A percentile compares a stretch with the other conserved stretches of the same genome.
Evolutionary conservation across 2,329 filamentous ascomycete genomes (phyloP).

Genomic region (Fusarium sp.): DNA sequence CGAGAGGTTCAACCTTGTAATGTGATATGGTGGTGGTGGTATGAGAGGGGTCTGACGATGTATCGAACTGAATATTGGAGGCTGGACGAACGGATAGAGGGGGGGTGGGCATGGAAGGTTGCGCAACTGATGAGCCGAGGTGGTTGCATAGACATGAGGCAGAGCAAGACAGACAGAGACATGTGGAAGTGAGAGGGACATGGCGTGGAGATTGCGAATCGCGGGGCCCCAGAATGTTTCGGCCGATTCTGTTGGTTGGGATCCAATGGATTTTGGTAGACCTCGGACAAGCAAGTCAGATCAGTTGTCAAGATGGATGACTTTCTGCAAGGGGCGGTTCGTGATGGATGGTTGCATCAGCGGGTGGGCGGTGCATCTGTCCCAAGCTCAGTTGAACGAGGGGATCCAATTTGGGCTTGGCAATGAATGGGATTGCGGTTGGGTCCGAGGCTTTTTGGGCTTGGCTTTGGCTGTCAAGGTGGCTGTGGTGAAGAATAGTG

Average conservation of each 20-base stretch:
- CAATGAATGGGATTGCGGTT: background rate
- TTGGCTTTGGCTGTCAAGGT: background rate
- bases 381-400: background rate
- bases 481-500: background rate
- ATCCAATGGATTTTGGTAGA: background rate
- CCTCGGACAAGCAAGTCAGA: background rate
- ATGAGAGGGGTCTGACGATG: background rate
- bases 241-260: constrained; percentile 22
- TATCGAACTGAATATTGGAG: background rate
- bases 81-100: background rate
- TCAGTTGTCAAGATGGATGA: background rate
- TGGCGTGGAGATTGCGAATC: constrained; percentile 30
- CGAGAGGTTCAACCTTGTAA: background rate
- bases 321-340: constrained; percentile 19
- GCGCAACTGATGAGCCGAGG: constrained; percentile 24
- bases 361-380: background rate
- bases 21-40: background rate
- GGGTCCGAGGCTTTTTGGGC: background rate
- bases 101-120: background rate
- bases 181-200: constrained; percentile 22
- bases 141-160: background rate
- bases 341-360: background rate
- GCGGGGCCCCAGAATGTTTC: constrained; percentile 21
- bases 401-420: background rate
- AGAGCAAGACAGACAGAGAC: constrained; percentile 1